These are phyloP conservation scores for Hevea brasiliensis DNA, from an alignment of 345 rosid species.

Conservation along the genomic window DNA sequence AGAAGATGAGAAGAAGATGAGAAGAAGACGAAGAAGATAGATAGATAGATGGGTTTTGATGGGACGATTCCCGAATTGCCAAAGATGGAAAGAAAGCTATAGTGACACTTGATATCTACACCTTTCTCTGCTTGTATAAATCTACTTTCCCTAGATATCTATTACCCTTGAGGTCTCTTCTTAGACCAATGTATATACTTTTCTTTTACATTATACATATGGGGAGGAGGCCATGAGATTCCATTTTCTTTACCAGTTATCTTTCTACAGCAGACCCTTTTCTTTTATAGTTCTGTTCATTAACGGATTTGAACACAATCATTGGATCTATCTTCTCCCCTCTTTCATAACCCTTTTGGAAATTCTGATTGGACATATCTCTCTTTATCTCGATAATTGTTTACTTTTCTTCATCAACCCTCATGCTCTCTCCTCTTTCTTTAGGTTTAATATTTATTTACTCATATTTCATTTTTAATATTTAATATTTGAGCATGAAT, in stretches of 20 bases:
- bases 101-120: slow-evolving; percentile 41
- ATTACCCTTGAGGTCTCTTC: slow-evolving; percentile 37
- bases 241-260: slow-evolving; percentile 9
- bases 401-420: too few species aligned
- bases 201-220: background rate
- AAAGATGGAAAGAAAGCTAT: slow-evolving; percentile 46
- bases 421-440: too few species aligned
- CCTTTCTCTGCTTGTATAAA: slow-evolving; percentile 68
- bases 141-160: slow-evolving; percentile 54
- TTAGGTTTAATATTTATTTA: too few species aligned
- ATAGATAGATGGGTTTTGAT: slow-evolving; percentile 33
- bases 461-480: too few species aligned
- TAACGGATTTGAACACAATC: slow-evolving; percentile 47
- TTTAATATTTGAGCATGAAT: too few species aligned
- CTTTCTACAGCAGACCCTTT: too few species aligned
- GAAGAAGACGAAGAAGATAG: too few species aligned
- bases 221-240: slow-evolving; percentile 21
- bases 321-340: slow-evolving; percentile 28
- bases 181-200: slow-evolving; percentile 18
- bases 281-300: slow-evolving; percentile 30
- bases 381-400: background rate
- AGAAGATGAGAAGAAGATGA: too few species aligned
- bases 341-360: slow-evolving; percentile 9
- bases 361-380: slow-evolving; percentile 10
- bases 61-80: slow-evolving; percentile 75